Evolutionary conservation across 139 green algal genomes (phyloP).

Genomic region (Picochlorum sp.): DNA sequence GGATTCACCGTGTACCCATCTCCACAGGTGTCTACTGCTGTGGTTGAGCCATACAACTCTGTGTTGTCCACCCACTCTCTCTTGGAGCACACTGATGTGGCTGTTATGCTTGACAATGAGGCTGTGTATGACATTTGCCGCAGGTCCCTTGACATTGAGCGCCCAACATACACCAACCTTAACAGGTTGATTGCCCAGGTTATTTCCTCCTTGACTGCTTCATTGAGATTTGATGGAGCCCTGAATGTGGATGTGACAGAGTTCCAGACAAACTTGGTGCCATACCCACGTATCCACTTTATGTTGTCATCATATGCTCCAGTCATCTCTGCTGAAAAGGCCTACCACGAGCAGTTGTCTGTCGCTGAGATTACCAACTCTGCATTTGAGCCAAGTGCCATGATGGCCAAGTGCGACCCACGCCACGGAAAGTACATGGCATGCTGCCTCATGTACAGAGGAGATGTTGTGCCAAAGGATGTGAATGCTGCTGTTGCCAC

Average conservation of each 20-base stretch:
- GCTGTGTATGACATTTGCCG: slow-evolving; percentile 97
- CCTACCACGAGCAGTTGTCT: slow-evolving; percentile 97
- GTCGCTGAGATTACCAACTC: slow-evolving; percentile 97
- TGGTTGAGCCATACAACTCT: slow-evolving; percentile 96
- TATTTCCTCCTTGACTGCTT: slow-evolving; percentile 93
- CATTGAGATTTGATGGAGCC: slow-evolving; percentile 89
- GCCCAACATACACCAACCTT: slow-evolving; percentile 96
- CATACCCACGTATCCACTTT: slow-evolving; percentile 98
- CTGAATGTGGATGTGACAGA: slow-evolving; percentile 97
- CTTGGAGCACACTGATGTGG: slow-evolving; percentile 96
- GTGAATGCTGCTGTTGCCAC: slow-evolving; percentile 93
- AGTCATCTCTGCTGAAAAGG: slow-evolving; percentile 98
- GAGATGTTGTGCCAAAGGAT: slow-evolving; percentile 98
- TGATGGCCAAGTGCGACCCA: slow-evolving; percentile 98
- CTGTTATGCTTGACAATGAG: slow-evolving; percentile 96
- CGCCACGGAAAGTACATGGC: slow-evolving; percentile 98
- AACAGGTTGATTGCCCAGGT: slow-evolving; percentile 88
- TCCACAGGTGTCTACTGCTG: slow-evolving; percentile 85
- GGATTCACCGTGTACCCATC: slow-evolving; percentile 95
- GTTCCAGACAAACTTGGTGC: slow-evolving; percentile 99
- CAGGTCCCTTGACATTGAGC: slow-evolving; percentile 91
- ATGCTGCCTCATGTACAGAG: slow-evolving; percentile 99
- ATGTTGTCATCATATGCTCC: slow-evolving; percentile 96
- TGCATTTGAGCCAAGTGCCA: slow-evolving; percentile 87
- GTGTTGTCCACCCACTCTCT: slow-evolving; percentile 95